Conservation (phyloP, 768 basidiomycete species). For the Tephrocybe rancida region DNA sequence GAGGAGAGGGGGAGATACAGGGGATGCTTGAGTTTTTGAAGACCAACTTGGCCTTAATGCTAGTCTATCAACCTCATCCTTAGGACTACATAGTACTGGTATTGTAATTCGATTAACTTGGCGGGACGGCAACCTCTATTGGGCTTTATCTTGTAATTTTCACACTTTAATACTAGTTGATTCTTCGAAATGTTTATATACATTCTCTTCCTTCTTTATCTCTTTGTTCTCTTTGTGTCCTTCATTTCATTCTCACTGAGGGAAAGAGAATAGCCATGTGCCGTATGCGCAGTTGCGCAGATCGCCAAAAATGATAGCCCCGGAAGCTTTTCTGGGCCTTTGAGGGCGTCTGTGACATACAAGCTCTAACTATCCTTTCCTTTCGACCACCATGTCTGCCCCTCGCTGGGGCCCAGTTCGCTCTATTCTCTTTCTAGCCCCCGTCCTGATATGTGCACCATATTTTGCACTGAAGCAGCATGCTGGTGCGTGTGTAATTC, state of each 20-base stretch:
- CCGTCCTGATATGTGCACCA: constrained; percentile 54
- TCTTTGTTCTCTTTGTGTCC: not conserved
- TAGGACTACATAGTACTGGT: too few species aligned
- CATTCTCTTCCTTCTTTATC: not conserved
- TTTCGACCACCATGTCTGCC: constrained; percentile 17
- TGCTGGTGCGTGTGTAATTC: constrained; percentile 38
- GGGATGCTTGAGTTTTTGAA: constrained; percentile 15
- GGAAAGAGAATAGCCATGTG: not conserved
- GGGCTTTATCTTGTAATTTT: too few species aligned
- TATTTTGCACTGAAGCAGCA: constrained; percentile 51
- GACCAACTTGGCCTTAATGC: too few species aligned
- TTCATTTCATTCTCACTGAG: not conserved
- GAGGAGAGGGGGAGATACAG: constrained; percentile 45
- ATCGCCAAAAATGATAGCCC: not conserved
- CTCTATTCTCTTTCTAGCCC: constrained; percentile 56
- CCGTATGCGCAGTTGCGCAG: not conserved
- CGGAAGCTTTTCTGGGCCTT: not conserved
- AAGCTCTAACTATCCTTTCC: constrained; percentile 4
- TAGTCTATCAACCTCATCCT: too few species aligned
- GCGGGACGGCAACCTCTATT: too few species aligned
- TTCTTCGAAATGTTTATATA: too few species aligned
- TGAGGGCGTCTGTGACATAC: constrained; percentile 1
- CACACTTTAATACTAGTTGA: too few species aligned
- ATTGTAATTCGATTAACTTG: too few species aligned
- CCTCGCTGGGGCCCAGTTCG: constrained; percentile 59